These are phyloP conservation scores for Crithidia bombi DNA, from an alignment of 208 protist genomes.

Conservation along the genomic window DNA sequence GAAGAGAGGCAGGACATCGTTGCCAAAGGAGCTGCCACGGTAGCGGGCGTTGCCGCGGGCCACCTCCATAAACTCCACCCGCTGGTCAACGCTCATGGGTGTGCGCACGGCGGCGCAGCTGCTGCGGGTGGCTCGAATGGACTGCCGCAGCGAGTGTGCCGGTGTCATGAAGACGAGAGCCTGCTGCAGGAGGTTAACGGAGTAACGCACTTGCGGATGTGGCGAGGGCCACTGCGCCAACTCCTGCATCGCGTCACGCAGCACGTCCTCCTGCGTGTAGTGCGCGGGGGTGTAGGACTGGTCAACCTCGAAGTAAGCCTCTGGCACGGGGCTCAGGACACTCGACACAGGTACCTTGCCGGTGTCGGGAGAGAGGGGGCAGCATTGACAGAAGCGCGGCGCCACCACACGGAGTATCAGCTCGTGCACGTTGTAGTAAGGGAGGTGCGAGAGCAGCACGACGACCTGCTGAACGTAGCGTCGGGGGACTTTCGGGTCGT, in stretches of 20 bases:
- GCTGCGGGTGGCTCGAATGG: conserved; percentile 30
- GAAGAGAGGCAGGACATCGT: conserved; percentile 74
- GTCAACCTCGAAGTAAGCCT: conserved; percentile 68
- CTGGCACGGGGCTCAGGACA: conserved; percentile 61
- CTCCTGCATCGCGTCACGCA: conserved; percentile 67
- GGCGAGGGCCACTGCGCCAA: conserved; percentile 79
- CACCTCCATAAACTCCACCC: conserved; percentile 27
- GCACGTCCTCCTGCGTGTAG: conserved; percentile 75
- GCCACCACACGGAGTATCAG: conserved; percentile 83
- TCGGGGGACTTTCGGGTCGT: conserved; percentile 71
- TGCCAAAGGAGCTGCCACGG: conserved; percentile 31
- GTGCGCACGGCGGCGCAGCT: conserved; percentile 19
- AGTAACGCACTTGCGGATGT: conserved; percentile 78
- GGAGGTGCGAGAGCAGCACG: conserved; percentile 78
- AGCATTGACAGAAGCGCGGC: conserved; percentile 83
- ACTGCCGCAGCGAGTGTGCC: conserved; percentile 38
- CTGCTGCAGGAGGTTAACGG: conserved; percentile 72
- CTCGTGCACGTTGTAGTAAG: conserved; percentile 79
- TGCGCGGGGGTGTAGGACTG: conserved; percentile 62
- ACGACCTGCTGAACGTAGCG: conserved; percentile 89
- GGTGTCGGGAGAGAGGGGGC: conserved; percentile 77
- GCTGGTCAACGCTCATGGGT: conserved; percentile 30
- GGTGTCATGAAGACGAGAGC: conserved; percentile 77
- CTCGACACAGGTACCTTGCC: conserved; percentile 65
- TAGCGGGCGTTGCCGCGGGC: conserved; percentile 15